A percentile compares a stretch with the other conserved stretches of the same genome.
Conservation (phyloP, 345 rosid genomes). For the Gossypium stocksii region DNA sequence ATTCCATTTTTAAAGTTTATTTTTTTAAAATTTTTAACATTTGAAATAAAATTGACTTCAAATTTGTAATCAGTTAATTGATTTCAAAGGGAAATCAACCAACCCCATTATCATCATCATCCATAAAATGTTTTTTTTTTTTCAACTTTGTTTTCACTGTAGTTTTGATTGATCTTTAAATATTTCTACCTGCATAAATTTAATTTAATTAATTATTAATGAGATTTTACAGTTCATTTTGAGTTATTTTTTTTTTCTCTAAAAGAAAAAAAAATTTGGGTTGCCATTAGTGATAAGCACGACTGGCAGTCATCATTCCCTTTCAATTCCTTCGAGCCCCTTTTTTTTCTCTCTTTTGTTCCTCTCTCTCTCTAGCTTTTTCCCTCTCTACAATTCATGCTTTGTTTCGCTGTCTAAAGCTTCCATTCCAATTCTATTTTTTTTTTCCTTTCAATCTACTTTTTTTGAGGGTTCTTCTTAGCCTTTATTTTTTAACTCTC, state of each 20-base stretch:
- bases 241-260: background rate
- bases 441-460: constrained; percentile 16
- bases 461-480: constrained; percentile 24
- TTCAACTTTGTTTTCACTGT: background rate
- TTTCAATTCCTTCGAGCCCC: constrained; percentile 33
- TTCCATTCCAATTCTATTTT: constrained; percentile 23
- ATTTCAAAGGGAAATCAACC: too few relatives aligned
- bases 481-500: constrained; percentile 15
- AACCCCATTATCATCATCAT: too few relatives aligned
- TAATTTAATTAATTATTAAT: constrained; percentile 14
- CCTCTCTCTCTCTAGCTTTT: constrained; percentile 27
- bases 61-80: too few relatives aligned
- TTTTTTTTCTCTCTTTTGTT: constrained; percentile 1
- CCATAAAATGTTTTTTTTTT: background rate
- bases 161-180: constrained; percentile 3
- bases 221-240: constrained; percentile 25
- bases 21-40: too few relatives aligned
- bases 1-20: background rate
- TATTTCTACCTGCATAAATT: background rate
- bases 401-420: constrained; percentile 27
- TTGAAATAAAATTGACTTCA: too few relatives aligned
- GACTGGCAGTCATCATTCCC: constrained; percentile 93
- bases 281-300: constrained; percentile 94
- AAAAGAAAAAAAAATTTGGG: background rate
- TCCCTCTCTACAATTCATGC: constrained; percentile 26